Conservation (phyloP, 2,329 filamentous ascomycete genomes). For the Grosmannia serpens region DNA sequence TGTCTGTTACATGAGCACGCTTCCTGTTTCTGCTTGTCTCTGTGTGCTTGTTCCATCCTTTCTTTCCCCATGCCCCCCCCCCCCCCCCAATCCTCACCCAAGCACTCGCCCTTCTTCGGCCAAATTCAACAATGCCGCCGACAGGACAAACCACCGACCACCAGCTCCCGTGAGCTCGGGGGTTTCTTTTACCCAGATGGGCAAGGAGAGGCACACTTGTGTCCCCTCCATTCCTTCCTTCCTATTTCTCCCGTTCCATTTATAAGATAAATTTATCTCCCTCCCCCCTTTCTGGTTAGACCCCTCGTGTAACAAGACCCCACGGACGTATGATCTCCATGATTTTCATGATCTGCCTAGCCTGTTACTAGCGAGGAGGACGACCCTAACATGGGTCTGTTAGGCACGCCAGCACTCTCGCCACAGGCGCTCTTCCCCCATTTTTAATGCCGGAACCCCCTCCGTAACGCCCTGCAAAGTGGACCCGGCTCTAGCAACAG, state of each 20-base stretch:
- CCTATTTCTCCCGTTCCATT: not conserved
- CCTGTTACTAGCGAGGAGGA: not conserved
- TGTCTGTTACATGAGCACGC: not conserved
- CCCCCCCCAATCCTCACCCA: not conserved
- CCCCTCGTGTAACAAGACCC: not conserved
- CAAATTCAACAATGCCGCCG: not conserved
- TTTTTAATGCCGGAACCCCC: not conserved
- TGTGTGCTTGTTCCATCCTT: not conserved
- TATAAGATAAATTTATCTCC: not conserved
- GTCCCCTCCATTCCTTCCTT: not conserved
- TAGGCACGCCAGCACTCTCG: not conserved
- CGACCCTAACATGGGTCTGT: not conserved
- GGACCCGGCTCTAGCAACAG: not conserved
- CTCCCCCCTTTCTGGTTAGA: not conserved
- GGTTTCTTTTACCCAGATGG: not conserved
- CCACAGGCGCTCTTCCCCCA: not conserved
- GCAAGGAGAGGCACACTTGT: not conserved
- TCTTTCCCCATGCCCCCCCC: not conserved
- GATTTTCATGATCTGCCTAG: not conserved
- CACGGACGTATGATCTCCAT: not conserved
- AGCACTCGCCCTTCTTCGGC: not conserved
- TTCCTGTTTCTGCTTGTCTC: not conserved
- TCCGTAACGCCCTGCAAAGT: not conserved
- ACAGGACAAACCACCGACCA: not conserved
- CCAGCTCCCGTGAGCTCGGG: not conserved